A percentile compares a stretch with the other conserved stretches of the same genome.
phyloP scores from a whole-genome alignment of 139 green algal genomes.

The Chlorella sp. region DNA sequence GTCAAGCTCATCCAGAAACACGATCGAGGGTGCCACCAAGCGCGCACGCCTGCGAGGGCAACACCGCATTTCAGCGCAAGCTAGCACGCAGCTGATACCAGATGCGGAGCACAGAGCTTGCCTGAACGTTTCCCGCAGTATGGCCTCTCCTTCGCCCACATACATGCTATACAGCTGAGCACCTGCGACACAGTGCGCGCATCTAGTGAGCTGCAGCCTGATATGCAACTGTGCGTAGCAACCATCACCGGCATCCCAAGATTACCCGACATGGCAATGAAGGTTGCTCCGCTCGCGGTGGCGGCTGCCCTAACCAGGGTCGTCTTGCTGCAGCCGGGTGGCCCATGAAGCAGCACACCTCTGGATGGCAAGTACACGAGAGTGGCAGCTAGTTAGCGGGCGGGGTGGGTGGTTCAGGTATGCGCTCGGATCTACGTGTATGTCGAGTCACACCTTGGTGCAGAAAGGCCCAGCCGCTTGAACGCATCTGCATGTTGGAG shows the following conservation, averaged over 20 bases:
- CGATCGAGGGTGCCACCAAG: conserved; percentile 76
- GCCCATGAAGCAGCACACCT: conserved; percentile 89
- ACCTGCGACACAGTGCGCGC: not conserved
- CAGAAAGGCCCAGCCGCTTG: conserved; percentile 70
- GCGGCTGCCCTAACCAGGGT: conserved; percentile 84
- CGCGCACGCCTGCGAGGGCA: conserved; percentile 57
- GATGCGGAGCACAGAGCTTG: not conserved
- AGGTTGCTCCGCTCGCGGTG: conserved; percentile 67
- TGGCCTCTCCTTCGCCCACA: conserved; percentile 88
- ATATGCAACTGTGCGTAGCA: too few relatives aligned
- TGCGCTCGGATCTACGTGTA: too few relatives aligned
- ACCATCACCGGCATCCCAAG: too few relatives aligned
- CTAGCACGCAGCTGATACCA: not conserved
- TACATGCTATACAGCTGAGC: conserved; percentile 88
- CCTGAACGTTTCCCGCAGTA: conserved; percentile 78
- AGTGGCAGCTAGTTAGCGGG: too few relatives aligned
- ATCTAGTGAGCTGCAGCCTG: not conserved
- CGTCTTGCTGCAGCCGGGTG: conserved; percentile 92
- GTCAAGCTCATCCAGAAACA: conserved; percentile 95
- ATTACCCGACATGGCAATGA: conserved; percentile 75
- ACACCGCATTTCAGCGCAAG: not conserved
- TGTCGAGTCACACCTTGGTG: conserved; percentile 55
- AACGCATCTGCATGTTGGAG: conserved; percentile 77
- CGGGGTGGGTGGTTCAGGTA: not conserved
- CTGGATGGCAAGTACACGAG: not conserved